A percentile compares a stretch with the other conserved stretches of the same genome.
These are phyloP conservation scores for Spathaspora passalidarum DNA, from an alignment of 805 yeast species.

Conservation along the genomic window DNA sequence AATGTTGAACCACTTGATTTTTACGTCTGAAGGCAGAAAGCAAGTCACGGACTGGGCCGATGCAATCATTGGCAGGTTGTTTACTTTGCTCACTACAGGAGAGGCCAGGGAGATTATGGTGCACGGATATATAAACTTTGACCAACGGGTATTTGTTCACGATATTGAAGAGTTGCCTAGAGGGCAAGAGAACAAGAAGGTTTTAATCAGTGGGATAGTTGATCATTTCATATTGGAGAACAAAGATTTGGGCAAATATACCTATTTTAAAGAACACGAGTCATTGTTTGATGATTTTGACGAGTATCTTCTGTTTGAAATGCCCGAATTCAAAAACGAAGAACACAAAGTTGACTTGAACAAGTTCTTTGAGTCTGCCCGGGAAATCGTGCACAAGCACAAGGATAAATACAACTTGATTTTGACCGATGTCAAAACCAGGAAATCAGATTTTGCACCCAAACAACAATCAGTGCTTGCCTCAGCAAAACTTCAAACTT, in stretches of 20 bases:
- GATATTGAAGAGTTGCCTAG: background rate
- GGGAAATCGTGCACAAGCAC: background rate
- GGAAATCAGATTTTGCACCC: constrained; percentile 45
- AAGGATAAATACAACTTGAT: constrained; percentile 11
- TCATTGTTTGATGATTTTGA: constrained; percentile 23
- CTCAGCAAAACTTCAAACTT: constrained; percentile 57
- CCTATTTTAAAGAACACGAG: constrained; percentile 11
- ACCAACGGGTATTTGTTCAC: constrained; percentile 13
- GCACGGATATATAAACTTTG: constrained; percentile 47
- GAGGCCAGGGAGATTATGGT: constrained; percentile 62
- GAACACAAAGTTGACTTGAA: constrained; percentile 23
- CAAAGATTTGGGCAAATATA: constrained; percentile 6
- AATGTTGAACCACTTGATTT: constrained; percentile 8
- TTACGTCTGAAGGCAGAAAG: constrained; percentile 10
- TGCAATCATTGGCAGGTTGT: constrained; percentile 36
- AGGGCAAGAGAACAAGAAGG: constrained; percentile 7
- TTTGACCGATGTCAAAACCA: constrained; percentile 58
- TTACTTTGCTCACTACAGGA: constrained; percentile 42
- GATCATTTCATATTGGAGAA: constrained; percentile 42
- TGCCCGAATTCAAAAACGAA: constrained; percentile 14
- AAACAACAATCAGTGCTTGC: constrained; percentile 45
- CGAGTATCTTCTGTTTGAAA: constrained; percentile 13
- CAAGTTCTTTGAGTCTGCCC: constrained; percentile 14
- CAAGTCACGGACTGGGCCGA: constrained; percentile 31
- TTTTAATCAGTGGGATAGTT: constrained; percentile 62